phyloP scores from a whole-genome alignment of 1,139 yeast species.

The Yamadazyma friedrichii region DNA sequence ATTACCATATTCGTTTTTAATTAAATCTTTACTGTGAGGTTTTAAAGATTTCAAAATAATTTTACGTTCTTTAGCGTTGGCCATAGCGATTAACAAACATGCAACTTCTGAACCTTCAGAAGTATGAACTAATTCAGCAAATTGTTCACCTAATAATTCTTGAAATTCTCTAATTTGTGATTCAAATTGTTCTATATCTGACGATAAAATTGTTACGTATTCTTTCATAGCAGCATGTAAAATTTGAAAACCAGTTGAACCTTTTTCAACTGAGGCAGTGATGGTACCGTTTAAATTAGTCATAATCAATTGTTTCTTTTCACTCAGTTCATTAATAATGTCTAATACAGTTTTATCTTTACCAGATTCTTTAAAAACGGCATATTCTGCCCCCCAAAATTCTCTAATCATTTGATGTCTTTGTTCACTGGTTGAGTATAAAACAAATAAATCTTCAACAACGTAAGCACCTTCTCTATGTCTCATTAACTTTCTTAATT shows the following conservation, averaged over 20 bases:
- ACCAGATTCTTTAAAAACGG: slow-evolving; percentile 80
- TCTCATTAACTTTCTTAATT: slow-evolving; percentile 87
- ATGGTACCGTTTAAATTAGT: slow-evolving; percentile 80
- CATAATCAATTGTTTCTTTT: slow-evolving; percentile 76
- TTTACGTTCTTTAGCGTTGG: slow-evolving; percentile 93
- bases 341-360: slow-evolving; percentile 63
- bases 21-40: slow-evolving; percentile 69
- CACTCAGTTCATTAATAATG: slow-evolving; percentile 68
- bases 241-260: slow-evolving; percentile 94
- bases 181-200: slow-evolving; percentile 43
- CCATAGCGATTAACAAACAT: slow-evolving; percentile 70
- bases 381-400: slow-evolving; percentile 97
- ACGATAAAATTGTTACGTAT: slow-evolving; percentile 67
- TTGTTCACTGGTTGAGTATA: slow-evolving; percentile 82
- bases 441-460: slow-evolving; percentile 86
- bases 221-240: slow-evolving; percentile 96
- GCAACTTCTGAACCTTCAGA: slow-evolving; percentile 94
- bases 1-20: slow-evolving; percentile 85
- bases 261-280: slow-evolving; percentile 89
- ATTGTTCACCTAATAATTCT: slow-evolving; percentile 80
- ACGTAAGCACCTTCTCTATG: slow-evolving; percentile 99
- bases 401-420: slow-evolving; percentile 89
- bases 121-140: slow-evolving; percentile 94
- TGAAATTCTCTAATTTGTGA: slow-evolving; percentile 76
- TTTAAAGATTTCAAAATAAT: slow-evolving; percentile 67